Evolutionary conservation across 2,329 filamentous ascomycete species (phyloP), one percentile per base, ranked within the genome.

Genomic region (Neonectria faginata): DNA sequence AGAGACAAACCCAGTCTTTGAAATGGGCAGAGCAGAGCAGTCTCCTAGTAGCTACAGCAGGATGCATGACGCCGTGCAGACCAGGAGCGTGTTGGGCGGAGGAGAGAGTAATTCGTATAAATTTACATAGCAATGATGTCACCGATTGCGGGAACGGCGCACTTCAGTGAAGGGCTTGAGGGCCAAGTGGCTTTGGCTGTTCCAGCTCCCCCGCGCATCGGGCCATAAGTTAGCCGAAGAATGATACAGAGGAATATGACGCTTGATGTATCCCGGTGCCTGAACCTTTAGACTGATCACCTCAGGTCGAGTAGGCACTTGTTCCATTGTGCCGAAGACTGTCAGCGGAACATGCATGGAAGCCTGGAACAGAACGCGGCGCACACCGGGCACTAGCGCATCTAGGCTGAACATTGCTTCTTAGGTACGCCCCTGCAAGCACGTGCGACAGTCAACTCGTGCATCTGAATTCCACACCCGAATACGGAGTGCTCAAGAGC

Each of bases 351-450:
- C 48, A 51, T 51, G 48, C 29, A 51, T 51, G 29, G 48, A 51
- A 51, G 48, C 48, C 29, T 33, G 27, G 48, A 33, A 51, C 48
- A 51, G 16, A 51, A 20, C 27, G 36, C 36, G 36, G 36, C 36
- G 36, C 14, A 12, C 14, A n/a, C 47, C 48, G 22, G 48, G 48
- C 48, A 51, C 48, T 51, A 51, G 48, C 48, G 29, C 48, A 36
- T 47, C 10, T 25, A 7, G 16, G 9, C 29, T 3, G 16, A 29
- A 25, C 27, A 50, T 50, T 50, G 47, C 47, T n/a, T 27, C n/a
- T 50, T 50, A 36, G 25, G 25, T 25, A 25, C 25, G 5, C 5
- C 33, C 33, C 33, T 3, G 33, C 14, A 12, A 12, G 5, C 14
- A 6, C 16, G 12, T 12, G 25, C 14, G 25, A 10, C 7, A n/a